Base-by-base conservation (phyloP, 495 filamentous ascomycete genomes). In the Letharia lupina region DNA sequence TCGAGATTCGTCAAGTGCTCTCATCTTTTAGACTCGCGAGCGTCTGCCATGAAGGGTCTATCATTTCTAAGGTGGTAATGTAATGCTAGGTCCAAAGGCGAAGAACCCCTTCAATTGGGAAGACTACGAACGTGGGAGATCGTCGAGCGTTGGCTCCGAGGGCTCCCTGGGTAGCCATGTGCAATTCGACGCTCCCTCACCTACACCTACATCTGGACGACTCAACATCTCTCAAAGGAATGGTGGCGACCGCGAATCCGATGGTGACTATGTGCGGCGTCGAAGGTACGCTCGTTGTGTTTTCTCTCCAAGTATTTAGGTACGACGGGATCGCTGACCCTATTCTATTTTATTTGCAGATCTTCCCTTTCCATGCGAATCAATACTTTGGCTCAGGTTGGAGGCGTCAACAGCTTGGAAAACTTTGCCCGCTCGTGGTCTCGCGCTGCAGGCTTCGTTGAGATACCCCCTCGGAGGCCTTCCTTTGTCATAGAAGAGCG, bases 381-480 rank as follows among this genome's bases (percentile, higher is more conserved):
- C 45, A 77, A 83, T 54, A 79, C 82, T 54, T 68, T 97, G 35
- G 81, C 89, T 67, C 86, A 95, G 62, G 89, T 87, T 16, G 94
- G 94, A 50, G 94, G 94, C 40, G 88, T 91, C 60, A 98, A 98
- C 75, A 94, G 89, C 73, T 87, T 98, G 70, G 87, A 95, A 69
- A 96, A 93, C 71, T 98, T 98, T 74, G 89, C 94, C 59, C 85
- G 90, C 57, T 95, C 90, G 69, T 98, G 93, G 91, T 91, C 91
- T 72, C 85, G 94, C 71, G 94, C 94, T 44, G 92, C 93, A 6
- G 86, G 83, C 44, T 98, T 97, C 79, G 81, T 83, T 37, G 93
- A 97, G 73, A 88, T 96, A 60, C 82, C 91, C 20, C 89, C 91
- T 8, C 85, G 87, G 33, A 84, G 86, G 5, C 84, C 86, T 23